phyloP scores from a whole-genome alignment of 441 rosid genomes.

The Heliophila coronopifolia region DNA sequence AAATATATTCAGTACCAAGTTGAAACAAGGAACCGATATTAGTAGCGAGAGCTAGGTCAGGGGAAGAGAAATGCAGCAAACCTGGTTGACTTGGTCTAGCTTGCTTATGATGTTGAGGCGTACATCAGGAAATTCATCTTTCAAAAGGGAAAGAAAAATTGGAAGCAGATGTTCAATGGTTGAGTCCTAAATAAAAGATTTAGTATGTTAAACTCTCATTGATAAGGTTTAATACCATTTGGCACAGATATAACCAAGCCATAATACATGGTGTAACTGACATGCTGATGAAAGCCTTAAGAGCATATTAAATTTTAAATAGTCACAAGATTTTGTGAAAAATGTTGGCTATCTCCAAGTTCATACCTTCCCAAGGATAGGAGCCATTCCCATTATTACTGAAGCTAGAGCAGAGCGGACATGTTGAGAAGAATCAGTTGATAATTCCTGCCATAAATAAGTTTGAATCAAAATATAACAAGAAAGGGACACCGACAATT shows the following conservation, averaged over 20 bases:
- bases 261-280: not conserved
- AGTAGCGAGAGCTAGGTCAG: not conserved
- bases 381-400: constrained; percentile 99
- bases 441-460: constrained; percentile 60
- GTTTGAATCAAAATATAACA: constrained; percentile 1
- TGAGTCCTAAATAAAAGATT: constrained; percentile 54
- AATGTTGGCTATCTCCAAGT: constrained; percentile 2
- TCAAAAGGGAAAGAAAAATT: constrained; percentile 87
- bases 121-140: constrained; percentile 97
- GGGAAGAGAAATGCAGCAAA: constrained; percentile 23
- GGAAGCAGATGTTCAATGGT: constrained; percentile 93
- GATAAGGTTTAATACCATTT: not conserved
- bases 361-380: constrained; percentile 85
- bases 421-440: constrained; percentile 94
- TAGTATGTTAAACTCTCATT: not conserved
- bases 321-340: not conserved
- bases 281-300: not conserved
- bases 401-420: constrained; percentile 98
- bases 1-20: constrained; percentile 21
- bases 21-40: constrained; percentile 13
- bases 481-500: not conserved
- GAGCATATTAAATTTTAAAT: not conserved
- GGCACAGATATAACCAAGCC: not conserved
- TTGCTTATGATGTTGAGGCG: constrained; percentile 94
- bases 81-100: constrained; percentile 99